Evolutionary conservation across 805 yeast species (phyloP), one percentile per base, ranked within the genome.

Genomic region (Saccharomyces mikatae): DNA sequence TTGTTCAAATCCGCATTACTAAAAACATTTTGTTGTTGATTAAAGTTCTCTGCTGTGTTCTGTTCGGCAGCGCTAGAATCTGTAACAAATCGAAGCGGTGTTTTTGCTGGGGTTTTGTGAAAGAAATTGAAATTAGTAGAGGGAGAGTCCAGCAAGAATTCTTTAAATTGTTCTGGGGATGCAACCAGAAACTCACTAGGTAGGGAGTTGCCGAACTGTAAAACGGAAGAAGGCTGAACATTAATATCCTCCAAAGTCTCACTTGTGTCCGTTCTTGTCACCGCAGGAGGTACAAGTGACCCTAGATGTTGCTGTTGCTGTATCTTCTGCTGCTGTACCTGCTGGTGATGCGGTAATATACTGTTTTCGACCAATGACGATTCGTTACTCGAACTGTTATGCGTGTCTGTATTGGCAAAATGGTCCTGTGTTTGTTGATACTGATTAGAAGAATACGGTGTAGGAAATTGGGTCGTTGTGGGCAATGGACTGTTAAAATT

Each of bases 101-200:
- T 66, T 60, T 65, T 69, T 28, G 71, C 71, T 3, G 72, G 71
- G 1, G 72, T 67, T 47, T 65, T 65, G 30, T 66, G 70, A 50
- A 67, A 62, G 24, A 69, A 56, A 53, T 66, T 68, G 22, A 67
- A 59, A 1, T 68, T 69, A 11, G 59, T 59, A 6, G 62, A 64
- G 17, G 71, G 71, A 6, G 71, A 68, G 22, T 68, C 71, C 10
- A 67, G 61, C 46, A 69, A 53, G 49, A 68, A 67, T 49, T 69
- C 73, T 55, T 63, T 65, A 48, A 69, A 61, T 52, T 68, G 70
- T 49, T 67, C 73, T 8, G 73, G 73, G 13, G 71, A 68, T 1
- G 69, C 61, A 51, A 69, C 55, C 46, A 68, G 50, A 58, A 68
- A 67, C 44, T 69, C 73, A 51, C 62, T 64, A 17, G 65, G 62